Evolutionary conservation across 129 eudicot genomes (phyloP).

Genomic region (Pseudognaphalium luteoalbum): DNA sequence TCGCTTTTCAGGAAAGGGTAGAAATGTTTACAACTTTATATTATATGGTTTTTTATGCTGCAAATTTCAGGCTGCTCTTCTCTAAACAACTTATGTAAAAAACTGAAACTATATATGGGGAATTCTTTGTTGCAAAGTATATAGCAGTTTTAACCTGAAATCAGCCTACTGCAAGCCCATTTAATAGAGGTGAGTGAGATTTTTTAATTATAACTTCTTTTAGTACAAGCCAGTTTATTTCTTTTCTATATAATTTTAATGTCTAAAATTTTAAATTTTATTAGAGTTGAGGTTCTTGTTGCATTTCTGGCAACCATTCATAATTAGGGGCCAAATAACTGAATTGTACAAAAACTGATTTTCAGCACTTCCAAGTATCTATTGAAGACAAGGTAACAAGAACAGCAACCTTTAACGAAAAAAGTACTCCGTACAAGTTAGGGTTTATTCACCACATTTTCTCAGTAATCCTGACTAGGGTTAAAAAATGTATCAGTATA

Average conservation of each 20-base stretch:
- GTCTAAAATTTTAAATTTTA: too few relatives aligned
- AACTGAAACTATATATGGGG: slow-evolving; percentile 29
- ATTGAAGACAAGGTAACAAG: not conserved
- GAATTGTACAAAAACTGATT: not conserved
- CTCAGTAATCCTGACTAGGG: slow-evolving; percentile 18
- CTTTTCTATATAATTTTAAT: too few relatives aligned
- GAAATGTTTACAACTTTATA: slow-evolving; percentile 31
- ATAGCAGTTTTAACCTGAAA: slow-evolving; percentile 13
- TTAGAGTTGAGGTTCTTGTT: too few relatives aligned
- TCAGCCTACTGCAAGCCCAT: not conserved
- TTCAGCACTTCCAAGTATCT: not conserved
- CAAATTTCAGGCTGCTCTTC: slow-evolving; percentile 10
- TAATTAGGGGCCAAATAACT: not conserved
- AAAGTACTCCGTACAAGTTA: not conserved
- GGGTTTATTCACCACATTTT: slow-evolving; percentile 32
- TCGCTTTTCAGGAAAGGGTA: slow-evolving; percentile 27
- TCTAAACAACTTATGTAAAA: slow-evolving; percentile 20
- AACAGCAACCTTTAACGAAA: not conserved
- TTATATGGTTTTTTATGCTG: slow-evolving; percentile 16
- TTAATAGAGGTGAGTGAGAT: not conserved
- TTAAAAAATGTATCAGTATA: slow-evolving; percentile 26
- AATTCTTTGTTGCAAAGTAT: not conserved
- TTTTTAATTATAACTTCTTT: not conserved
- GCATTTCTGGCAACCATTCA: too few relatives aligned
- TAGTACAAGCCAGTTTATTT: not conserved